Evolutionary conservation across 495 filamentous ascomycete species (phyloP).

Genomic region (Cercophora newfieldiana): DNA sequence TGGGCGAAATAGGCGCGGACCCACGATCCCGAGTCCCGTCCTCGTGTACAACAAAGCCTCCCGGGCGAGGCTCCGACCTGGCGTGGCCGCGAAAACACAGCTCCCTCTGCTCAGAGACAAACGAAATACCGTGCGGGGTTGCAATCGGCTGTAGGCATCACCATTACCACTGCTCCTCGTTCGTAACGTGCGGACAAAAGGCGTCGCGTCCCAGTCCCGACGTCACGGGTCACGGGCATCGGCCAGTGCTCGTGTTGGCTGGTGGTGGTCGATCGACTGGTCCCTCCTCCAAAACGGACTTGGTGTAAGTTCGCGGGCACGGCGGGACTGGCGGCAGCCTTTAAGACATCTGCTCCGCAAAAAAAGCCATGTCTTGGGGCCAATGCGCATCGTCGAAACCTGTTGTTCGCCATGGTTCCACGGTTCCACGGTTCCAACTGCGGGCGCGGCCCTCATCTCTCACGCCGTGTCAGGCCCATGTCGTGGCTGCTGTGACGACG

Average conservation of each 20-base stretch:
- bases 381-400: constrained; percentile 11
- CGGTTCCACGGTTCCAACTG: constrained; percentile 7
- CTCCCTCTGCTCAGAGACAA: not conserved
- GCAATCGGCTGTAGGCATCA: not conserved
- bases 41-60: not conserved
- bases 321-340: not conserved
- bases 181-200: not conserved
- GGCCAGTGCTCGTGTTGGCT: not conserved
- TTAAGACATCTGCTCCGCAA: constrained; percentile 4
- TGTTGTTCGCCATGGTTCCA: constrained; percentile 13
- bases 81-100: not conserved
- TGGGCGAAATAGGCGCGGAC: not conserved
- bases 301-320: not conserved
- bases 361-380: constrained; percentile 9
- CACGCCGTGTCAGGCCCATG: constrained; percentile 13
- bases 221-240: not conserved
- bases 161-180: not conserved
- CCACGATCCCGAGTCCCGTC: not conserved
- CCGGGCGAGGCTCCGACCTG: not conserved
- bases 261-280: too few species aligned
- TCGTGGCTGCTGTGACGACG: constrained; percentile 19
- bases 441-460: not conserved
- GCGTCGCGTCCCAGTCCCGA: not conserved
- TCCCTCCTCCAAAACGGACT: not conserved
- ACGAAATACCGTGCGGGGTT: not conserved